phyloP scores from a whole-genome alignment of 257 asterid species.

The Solanum dulcamara region DNA sequence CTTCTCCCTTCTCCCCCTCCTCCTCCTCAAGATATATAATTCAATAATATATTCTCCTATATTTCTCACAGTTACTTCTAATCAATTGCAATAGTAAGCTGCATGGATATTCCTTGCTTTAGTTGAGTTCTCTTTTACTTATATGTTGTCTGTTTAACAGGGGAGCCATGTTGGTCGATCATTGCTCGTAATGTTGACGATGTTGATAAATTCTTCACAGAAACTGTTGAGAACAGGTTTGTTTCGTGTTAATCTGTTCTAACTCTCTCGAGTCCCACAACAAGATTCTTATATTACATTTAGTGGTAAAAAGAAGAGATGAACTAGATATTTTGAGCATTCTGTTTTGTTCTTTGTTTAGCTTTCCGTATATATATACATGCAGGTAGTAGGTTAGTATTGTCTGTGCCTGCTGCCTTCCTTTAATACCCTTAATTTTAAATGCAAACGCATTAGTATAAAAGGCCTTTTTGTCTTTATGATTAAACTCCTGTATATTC shows the following conservation, averaged over 20 bases:
- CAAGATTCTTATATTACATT: neutral
- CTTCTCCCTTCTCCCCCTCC: too few species aligned
- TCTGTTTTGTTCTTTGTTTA: neutral
- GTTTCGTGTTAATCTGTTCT: neutral
- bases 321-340: neutral
- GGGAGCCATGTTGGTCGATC: conserved; percentile 78
- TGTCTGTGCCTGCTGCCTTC: neutral
- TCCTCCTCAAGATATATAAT: too few species aligned
- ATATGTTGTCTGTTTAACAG: conserved; percentile 17
- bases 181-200: conserved; percentile 60
- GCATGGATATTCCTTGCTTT: neutral
- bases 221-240: conserved; percentile 76
- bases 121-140: neutral
- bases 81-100: neutral
- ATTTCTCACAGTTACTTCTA: neutral
- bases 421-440: neutral
- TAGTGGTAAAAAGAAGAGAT: neutral
- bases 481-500: neutral
- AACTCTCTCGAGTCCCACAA: neutral
- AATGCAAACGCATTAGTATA: neutral
- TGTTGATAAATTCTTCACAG: conserved; percentile 71
- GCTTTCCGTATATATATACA: neutral
- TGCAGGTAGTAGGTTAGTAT: neutral
- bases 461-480: neutral
- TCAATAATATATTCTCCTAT: neutral